Evolutionary conservation across 441 rosid species (phyloP).

Genomic region (Theobroma grandiflorum): DNA sequence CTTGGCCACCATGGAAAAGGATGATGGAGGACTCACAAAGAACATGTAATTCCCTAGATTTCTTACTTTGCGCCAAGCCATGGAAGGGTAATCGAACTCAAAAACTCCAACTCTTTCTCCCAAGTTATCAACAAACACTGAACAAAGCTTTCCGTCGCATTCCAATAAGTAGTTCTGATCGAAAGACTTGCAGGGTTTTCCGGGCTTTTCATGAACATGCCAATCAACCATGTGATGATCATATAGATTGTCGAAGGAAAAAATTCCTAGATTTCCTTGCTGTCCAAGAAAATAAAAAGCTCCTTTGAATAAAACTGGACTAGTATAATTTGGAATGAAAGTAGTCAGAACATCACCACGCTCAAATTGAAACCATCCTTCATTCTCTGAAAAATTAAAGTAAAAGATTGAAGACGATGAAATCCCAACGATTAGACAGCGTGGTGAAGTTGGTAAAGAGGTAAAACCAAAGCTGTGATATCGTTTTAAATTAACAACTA

Average conservation of each 20-base stretch:
- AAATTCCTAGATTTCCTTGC: background rate
- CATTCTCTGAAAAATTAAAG: too few species aligned
- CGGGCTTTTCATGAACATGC: background rate
- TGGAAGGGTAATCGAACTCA: background rate
- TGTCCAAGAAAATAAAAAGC: background rate
- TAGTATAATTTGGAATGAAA: background rate
- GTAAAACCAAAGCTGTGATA: background rate
- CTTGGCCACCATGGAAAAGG: background rate
- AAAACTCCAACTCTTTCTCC: background rate
- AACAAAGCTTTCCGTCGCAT: background rate
- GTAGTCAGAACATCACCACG: background rate
- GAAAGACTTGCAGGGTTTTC: background rate
- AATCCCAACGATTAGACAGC: background rate
- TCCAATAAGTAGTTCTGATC: background rate
- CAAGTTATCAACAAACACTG: background rate
- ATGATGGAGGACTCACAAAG: background rate
- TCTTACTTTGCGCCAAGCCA: background rate
- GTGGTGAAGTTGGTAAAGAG: background rate
- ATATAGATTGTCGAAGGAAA: too few species aligned
- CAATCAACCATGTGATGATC: background rate
- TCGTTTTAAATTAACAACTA: background rate
- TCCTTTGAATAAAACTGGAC: background rate
- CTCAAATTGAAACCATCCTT: too few species aligned
- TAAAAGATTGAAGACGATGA: background rate
- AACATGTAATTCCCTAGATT: background rate